A percentile compares a stretch with the other conserved stretches of the same genome.
Conservation (phyloP, 2,329 filamentous ascomycete species). For the Neoarthrinium moseri region DNA sequence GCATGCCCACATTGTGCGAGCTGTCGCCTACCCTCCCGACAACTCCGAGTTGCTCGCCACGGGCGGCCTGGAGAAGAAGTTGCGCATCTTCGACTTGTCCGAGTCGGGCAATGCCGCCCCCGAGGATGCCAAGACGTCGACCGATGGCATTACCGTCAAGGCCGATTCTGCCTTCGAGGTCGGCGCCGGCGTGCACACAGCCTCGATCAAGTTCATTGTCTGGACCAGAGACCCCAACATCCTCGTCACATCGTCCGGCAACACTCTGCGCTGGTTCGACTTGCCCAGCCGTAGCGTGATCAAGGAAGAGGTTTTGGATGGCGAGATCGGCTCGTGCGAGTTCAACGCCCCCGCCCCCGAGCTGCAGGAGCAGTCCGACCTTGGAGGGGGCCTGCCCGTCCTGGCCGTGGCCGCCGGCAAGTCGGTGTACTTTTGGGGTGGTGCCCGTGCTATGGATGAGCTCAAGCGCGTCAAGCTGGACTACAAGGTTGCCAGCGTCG, state of each 20-base stretch:
- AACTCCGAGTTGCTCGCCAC: conserved; percentile 84
- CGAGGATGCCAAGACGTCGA: conserved; percentile 16
- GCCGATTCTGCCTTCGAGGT: conserved; percentile 78
- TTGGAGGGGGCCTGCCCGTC: conserved; percentile 67
- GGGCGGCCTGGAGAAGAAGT: conserved; percentile 93
- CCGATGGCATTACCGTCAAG: conserved; percentile 41
- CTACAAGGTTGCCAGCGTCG: conserved; percentile 88
- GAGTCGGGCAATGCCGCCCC: conserved; percentile 39
- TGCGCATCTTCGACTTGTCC: conserved; percentile 87
- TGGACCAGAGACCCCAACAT: conserved; percentile 90
- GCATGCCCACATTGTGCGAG: conserved; percentile 93
- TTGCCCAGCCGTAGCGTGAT: conserved; percentile 73
- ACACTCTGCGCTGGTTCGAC: conserved; percentile 93
- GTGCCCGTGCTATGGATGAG: conserved; percentile 63
- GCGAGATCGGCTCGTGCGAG: conserved; percentile 88
- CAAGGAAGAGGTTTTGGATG: conserved; percentile 75
- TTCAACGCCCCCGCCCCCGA: conserved; percentile 67
- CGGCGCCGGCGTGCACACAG: conserved; percentile 77
- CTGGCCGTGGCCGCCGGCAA: conserved; percentile 93
- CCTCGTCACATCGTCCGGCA: conserved; percentile 88
- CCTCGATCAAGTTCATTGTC: conserved; percentile 92
- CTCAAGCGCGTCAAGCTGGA: conserved; percentile 79
- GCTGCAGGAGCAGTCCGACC: conserved; percentile 58
- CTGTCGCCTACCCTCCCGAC: conserved; percentile 84
- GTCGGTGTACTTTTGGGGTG: conserved; percentile 88